Conservation (phyloP, 495 filamentous ascomycete species). For the Elaphomyces granulatus region DNA sequence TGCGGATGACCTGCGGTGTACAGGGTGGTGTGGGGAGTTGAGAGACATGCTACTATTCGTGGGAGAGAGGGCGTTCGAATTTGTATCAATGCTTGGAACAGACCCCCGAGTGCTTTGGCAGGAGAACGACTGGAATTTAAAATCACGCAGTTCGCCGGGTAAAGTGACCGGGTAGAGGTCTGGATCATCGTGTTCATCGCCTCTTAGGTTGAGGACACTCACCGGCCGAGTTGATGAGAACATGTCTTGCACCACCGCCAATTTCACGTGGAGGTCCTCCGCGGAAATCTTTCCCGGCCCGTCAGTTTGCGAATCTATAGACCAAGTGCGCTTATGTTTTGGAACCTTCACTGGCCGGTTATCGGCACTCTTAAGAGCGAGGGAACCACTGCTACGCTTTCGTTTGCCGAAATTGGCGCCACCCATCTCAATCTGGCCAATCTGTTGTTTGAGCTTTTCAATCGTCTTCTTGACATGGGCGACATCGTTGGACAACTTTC, state of each 20-base stretch:
- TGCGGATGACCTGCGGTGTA: constrained; percentile 5
- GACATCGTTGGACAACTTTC: constrained; percentile 90
- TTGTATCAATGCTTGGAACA: constrained; percentile 37
- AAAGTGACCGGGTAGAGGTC: constrained; percentile 73
- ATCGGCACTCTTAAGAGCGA: constrained; percentile 32
- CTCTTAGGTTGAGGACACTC: constrained; percentile 71
- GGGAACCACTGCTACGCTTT: constrained; percentile 50
- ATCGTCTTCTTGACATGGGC: constrained; percentile 87
- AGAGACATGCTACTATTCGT: constrained; percentile 35
- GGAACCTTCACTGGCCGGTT: constrained; percentile 56
- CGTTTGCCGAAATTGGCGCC: constrained; percentile 80
- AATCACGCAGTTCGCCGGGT: constrained; percentile 48
- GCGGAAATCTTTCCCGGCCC: constrained; percentile 44
- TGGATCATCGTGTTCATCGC: constrained; percentile 75
- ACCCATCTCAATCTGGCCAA: constrained; percentile 73
- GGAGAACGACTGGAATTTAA: constrained; percentile 38
- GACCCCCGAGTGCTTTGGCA: constrained; percentile 43
- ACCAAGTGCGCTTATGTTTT: constrained; percentile 93
- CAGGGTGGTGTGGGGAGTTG: constrained; percentile 26
- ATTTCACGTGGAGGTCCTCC: constrained; percentile 77
- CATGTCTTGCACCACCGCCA: constrained; percentile 83
- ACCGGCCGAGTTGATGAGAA: constrained; percentile 80
- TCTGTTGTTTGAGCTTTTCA: constrained; percentile 86
- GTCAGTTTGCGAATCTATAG: constrained; percentile 77
- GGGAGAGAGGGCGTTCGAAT: constrained; percentile 58